Evolutionary conservation across 805 yeast genomes (phyloP).

Genomic region (Candida maris): DNA sequence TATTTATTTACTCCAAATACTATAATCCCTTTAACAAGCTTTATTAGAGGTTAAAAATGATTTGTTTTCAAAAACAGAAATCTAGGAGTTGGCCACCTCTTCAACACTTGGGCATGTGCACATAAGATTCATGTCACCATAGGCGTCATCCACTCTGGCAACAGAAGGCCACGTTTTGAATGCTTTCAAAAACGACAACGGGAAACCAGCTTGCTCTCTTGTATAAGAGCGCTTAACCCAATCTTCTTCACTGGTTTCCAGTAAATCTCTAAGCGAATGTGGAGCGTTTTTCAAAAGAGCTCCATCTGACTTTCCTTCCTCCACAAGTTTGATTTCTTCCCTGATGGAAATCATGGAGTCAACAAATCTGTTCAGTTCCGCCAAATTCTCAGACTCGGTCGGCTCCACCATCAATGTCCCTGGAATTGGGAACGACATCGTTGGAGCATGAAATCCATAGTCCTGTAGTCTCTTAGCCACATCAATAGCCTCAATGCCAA

Average conservation of each 20-base stretch:
- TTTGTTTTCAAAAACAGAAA: not conserved
- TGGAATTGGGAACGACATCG: constrained; percentile 98
- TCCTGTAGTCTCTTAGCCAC: constrained; percentile 96
- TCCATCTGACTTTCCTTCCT: constrained; percentile 64
- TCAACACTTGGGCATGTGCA: constrained; percentile 92
- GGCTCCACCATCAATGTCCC: constrained; percentile 98
- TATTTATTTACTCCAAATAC: constrained; percentile 6
- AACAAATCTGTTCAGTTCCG: constrained; percentile 86
- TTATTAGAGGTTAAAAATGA: not conserved
- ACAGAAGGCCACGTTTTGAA: constrained; percentile 96
- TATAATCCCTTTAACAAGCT: not conserved
- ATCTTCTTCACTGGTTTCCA: constrained; percentile 53
- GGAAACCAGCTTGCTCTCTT: constrained; percentile 91
- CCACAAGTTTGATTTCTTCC: constrained; percentile 71
- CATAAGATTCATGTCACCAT: constrained; percentile 86
- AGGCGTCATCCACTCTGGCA: constrained; percentile 88
- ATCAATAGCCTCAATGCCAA: constrained; percentile 91
- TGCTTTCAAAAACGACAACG: constrained; percentile 66
- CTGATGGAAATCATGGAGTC: constrained; percentile 83
- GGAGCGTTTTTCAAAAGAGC: constrained; percentile 84
- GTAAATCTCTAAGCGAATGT: constrained; percentile 78
- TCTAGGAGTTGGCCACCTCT: constrained; percentile 45
- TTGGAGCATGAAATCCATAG: constrained; percentile 98
- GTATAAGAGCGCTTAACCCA: constrained; percentile 89
- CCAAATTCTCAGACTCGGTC: constrained; percentile 88